These are phyloP conservation scores for Nicotiana knightiana DNA, from an alignment of 257 asterid species.

Conservation along the genomic window DNA sequence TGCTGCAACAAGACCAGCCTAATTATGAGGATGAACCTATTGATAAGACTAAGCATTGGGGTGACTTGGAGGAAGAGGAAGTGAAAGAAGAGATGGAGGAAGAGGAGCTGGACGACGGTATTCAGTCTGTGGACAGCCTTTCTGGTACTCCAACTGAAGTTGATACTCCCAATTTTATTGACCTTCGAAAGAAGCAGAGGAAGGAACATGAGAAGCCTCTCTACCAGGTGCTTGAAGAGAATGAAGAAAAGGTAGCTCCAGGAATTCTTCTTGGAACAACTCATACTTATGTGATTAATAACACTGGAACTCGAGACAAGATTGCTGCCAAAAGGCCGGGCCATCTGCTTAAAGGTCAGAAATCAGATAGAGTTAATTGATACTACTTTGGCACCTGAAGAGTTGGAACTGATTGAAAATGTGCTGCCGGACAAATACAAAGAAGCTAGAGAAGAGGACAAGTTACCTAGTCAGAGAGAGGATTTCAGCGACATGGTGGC, in stretches of 20 bases:
- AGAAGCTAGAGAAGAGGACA: constrained; percentile 98
- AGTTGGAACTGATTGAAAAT: constrained; percentile 81
- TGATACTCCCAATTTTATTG: constrained; percentile 96
- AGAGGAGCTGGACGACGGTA: constrained; percentile 80
- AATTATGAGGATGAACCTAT: constrained; percentile 95
- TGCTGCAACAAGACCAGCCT: constrained; percentile 70
- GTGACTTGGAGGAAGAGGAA: constrained; percentile 88
- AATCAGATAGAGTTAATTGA: constrained; percentile 80
- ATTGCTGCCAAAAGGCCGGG: background rate
- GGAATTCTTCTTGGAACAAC: constrained; percentile 75
- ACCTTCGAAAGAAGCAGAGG: constrained; percentile 96
- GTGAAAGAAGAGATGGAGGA: constrained; percentile 75
- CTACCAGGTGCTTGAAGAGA: constrained; percentile 90
- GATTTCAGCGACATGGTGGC: constrained; percentile 99
- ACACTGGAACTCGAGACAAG: constrained; percentile 86
- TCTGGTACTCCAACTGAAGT: constrained; percentile 99
- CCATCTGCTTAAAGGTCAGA: constrained; percentile 84
- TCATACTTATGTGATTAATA: constrained; percentile 73
- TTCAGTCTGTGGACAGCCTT: constrained; percentile 81
- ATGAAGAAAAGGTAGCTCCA: constrained; percentile 78
- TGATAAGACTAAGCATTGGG: constrained; percentile 93
- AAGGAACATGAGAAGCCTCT: constrained; percentile 97
- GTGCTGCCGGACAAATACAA: constrained; percentile 90
- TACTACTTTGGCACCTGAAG: constrained; percentile 76
- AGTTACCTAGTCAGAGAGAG: constrained; percentile 70